Conservation (phyloP, 208 protist species). For the Tetramitus jugosus region DNA sequence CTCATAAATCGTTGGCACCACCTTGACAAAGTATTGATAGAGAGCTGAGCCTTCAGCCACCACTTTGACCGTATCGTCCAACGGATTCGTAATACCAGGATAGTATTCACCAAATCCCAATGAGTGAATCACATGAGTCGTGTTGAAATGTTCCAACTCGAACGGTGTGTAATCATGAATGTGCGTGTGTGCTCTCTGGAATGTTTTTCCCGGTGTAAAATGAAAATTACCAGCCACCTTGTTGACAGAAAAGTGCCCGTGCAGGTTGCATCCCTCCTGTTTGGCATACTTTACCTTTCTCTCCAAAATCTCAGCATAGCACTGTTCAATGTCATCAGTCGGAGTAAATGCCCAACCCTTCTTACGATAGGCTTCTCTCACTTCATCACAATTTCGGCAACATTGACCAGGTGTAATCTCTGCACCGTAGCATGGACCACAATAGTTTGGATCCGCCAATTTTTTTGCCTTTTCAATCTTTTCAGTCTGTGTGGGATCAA, state of each 20-base stretch:
- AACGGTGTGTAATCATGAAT: constrained; percentile 53
- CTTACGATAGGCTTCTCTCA: constrained; percentile 50
- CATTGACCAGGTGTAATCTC: constrained; percentile 51
- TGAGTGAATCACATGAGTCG: constrained; percentile 61
- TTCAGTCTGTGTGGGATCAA: constrained; percentile 42
- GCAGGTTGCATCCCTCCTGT: constrained; percentile 64
- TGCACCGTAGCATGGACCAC: constrained; percentile 65
- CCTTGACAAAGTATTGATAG: constrained; percentile 73
- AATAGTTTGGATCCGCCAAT: constrained; percentile 46
- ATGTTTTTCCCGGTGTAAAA: constrained; percentile 50
- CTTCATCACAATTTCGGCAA: constrained; percentile 68
- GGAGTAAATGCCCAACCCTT: constrained; percentile 57
- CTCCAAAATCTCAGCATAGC: constrained; percentile 15
- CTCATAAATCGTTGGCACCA: constrained; percentile 68
- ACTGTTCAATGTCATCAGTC: constrained; percentile 43
- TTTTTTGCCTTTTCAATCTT: constrained; percentile 28
- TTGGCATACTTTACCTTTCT: constrained; percentile 10
- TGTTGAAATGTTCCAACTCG: constrained; percentile 49
- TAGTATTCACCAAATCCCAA: constrained; percentile 64
- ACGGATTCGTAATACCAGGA: constrained; percentile 57
- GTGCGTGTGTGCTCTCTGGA: constrained; percentile 17
- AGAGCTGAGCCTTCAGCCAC: constrained; percentile 47
- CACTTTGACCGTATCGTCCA: constrained; percentile 48
- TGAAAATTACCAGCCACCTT: constrained; percentile 69
- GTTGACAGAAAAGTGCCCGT: constrained; percentile 52